A percentile compares a stretch with the other conserved stretches of the same genome.
Conservation (phyloP, 768 basidiomycete genomes). For the Tulasnella sp. region DNA sequence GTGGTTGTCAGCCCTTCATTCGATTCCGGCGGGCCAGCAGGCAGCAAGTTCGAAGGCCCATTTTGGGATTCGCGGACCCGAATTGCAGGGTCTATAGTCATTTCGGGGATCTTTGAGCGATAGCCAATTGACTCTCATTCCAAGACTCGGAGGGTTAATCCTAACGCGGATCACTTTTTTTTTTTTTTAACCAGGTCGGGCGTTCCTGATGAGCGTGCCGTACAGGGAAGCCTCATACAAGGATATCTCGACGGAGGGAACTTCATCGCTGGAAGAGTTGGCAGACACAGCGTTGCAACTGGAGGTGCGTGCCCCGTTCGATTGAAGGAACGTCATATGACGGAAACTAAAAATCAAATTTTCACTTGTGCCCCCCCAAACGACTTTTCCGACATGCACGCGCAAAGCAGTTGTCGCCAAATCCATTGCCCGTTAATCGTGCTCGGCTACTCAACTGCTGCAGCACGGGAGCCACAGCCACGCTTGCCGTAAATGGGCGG, state of each 20-base stretch:
- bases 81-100: neutral
- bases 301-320: constrained; percentile 10
- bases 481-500: constrained; percentile 26
- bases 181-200: neutral
- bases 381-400: neutral
- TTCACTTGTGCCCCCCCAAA: neutral
- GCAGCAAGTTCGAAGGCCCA: neutral
- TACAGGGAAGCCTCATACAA: constrained; percentile 10
- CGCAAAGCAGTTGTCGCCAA: constrained; percentile 13
- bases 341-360: constrained; percentile 8
- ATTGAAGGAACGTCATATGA: constrained; percentile 4
- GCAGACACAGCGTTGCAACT: constrained; percentile 11
- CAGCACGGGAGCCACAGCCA: constrained; percentile 10
- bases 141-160: neutral
- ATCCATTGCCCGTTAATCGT: constrained; percentile 17
- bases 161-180: neutral
- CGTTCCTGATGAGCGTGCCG: constrained; percentile 21
- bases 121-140: neutral
- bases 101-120: constrained; percentile 13
- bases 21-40: constrained; percentile 6
- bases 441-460: constrained; percentile 21
- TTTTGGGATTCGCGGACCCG: constrained; percentile 7
- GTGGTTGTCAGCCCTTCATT: neutral
- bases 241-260: constrained; percentile 5
- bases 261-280: constrained; percentile 16